A percentile compares a stretch with the other conserved stretches of the same genome.
Conservation (phyloP, 805 yeast species). For the Priceomyces castillae region DNA sequence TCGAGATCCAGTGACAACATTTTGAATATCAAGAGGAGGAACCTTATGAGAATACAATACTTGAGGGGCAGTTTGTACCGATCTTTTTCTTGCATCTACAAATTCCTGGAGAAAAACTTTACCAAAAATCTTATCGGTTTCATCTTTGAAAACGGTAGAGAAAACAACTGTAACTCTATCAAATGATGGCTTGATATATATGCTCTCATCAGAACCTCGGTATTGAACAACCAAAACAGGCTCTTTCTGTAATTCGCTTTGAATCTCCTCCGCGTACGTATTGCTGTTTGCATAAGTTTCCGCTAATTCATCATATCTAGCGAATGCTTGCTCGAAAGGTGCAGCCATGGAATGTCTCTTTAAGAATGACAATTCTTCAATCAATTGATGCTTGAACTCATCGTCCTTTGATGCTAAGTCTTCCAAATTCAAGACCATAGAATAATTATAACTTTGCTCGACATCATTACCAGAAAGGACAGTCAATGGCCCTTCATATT, state of each 20-base stretch:
- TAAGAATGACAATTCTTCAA: constrained; percentile 66
- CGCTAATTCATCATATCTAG: constrained; percentile 69
- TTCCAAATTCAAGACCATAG: constrained; percentile 64
- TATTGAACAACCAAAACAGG: constrained; percentile 71
- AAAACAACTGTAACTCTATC: constrained; percentile 97
- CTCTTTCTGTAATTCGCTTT: constrained; percentile 45
- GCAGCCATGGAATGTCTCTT: constrained; percentile 90
- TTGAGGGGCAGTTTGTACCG: constrained; percentile 97
- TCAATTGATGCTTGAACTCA: constrained; percentile 50
- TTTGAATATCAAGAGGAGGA: constrained; percentile 78
- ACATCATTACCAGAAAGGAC: constrained; percentile 32
- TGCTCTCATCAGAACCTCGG: constrained; percentile 84
- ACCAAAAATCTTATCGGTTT: constrained; percentile 89
- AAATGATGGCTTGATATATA: constrained; percentile 85
- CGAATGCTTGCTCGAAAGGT: constrained; percentile 85
- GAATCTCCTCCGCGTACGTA: constrained; percentile 44
- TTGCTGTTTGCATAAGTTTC: constrained; percentile 41
- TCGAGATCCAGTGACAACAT: constrained; percentile 33
- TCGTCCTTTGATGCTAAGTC: constrained; percentile 31
- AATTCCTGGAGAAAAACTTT: constrained; percentile 90
- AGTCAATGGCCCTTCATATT: constrained; percentile 29
- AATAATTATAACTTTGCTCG: constrained; percentile 81
- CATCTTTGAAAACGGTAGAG: constrained; percentile 92
- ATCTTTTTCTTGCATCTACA: constrained; percentile 92
- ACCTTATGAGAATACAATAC: constrained; percentile 86